Percentiles rank a stretch among this genome's conserved stretches.
These are phyloP conservation scores for Pythium graminicola DNA, from an alignment of 352 stramenopile genomes.

Conservation along the genomic window DNA sequence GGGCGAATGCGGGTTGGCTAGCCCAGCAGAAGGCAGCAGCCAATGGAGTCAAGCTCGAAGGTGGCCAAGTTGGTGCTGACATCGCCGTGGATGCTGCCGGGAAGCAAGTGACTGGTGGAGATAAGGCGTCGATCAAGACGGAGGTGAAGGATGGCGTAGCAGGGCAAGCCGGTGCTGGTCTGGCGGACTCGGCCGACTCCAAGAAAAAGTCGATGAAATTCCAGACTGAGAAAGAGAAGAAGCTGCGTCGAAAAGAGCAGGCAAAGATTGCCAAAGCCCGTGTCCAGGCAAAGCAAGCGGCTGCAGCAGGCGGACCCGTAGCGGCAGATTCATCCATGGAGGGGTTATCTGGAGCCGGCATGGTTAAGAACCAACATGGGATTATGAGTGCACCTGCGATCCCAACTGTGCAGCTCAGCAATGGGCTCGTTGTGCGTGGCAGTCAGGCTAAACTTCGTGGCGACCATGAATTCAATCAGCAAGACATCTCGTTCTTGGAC, in stretches of 20 bases:
- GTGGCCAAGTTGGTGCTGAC: slow-evolving; percentile 3
- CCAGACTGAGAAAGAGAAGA: slow-evolving; percentile 86
- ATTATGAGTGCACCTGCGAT: slow-evolving; percentile 2
- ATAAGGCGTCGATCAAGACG: slow-evolving; percentile 9
- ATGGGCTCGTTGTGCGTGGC: slow-evolving; percentile 68
- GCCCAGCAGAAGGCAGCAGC: slow-evolving; percentile 20
- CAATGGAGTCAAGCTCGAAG: slow-evolving; percentile 14
- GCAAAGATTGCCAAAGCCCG: slow-evolving; percentile 72
- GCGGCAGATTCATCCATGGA: not conserved
- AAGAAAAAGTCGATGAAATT: slow-evolving; percentile 77
- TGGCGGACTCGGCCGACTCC: slow-evolving; percentile 9
- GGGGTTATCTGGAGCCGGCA: not conserved
- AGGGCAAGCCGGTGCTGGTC: not conserved
- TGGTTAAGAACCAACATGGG: slow-evolving; percentile 9
- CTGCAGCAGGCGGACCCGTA: slow-evolving; percentile 13
- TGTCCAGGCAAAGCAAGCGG: slow-evolving; percentile 62
- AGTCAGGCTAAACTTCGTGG: slow-evolving; percentile 50
- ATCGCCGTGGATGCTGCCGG: not conserved
- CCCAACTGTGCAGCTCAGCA: slow-evolving; percentile 31
- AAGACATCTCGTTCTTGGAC: slow-evolving; percentile 85
- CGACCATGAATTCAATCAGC: slow-evolving; percentile 58
- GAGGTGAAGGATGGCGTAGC: slow-evolving; percentile 14
- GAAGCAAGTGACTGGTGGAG: slow-evolving; percentile 5
- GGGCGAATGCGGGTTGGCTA: slow-evolving; percentile 18
- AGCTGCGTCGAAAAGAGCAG: slow-evolving; percentile 73